These are phyloP conservation scores for Passiflora organensis DNA, from an alignment of 345 rosid genomes.

Conservation along the genomic window DNA sequence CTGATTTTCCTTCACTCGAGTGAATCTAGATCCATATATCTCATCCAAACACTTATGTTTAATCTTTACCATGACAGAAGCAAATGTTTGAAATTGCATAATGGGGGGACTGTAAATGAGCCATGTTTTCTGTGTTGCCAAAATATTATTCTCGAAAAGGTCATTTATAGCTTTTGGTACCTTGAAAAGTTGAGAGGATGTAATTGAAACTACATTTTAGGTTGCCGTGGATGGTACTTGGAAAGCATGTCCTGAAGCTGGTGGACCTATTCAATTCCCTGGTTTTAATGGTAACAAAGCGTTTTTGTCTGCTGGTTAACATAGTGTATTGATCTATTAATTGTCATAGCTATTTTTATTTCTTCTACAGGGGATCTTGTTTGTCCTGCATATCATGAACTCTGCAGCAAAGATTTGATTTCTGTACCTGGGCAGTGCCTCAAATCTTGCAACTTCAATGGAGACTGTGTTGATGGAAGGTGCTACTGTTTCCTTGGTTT, in stretches of 20 bases:
- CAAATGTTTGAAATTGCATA: too few species aligned
- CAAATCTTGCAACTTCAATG: constrained; percentile 75
- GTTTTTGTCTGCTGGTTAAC: neutral
- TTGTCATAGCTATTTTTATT: constrained; percentile 12
- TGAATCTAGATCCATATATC: too few species aligned
- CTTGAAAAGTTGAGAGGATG: neutral
- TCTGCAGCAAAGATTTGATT: constrained; percentile 50
- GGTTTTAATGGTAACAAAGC: constrained; percentile 69
- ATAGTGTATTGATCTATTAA: neutral
- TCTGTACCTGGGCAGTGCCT: constrained; percentile 74
- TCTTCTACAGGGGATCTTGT: constrained; percentile 67
- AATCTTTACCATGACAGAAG: neutral
- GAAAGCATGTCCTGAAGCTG: constrained; percentile 83
- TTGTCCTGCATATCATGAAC: constrained; percentile 92
- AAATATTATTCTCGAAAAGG: too few species aligned
- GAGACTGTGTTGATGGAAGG: constrained; percentile 86
- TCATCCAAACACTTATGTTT: too few species aligned
- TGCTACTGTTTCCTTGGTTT: constrained; percentile 88
- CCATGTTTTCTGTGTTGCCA: too few species aligned
- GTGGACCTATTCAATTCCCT: constrained; percentile 84
- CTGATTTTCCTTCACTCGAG: too few species aligned
- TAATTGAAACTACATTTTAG: constrained; percentile 31
- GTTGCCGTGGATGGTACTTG: constrained; percentile 97
- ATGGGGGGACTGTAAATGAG: too few species aligned
- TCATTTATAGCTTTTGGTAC: constrained; percentile 1